These are phyloP conservation scores for Aspergillus neotritici DNA, from an alignment of 2,329 filamentous ascomycete genomes.

Conservation along the genomic window DNA sequence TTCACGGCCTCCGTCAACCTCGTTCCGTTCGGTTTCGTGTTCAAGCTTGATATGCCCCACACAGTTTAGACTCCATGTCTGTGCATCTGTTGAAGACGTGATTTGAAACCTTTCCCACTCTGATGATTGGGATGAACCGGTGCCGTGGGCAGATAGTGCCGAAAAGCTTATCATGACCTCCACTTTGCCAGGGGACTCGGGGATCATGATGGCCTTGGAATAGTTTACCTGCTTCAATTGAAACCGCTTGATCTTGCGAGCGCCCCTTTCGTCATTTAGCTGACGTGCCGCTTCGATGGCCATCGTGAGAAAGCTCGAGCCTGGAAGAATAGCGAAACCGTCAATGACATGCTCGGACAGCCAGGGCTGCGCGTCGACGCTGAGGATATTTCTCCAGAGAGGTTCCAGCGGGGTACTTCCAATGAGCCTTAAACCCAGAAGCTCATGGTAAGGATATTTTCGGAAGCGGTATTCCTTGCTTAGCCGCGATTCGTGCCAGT, in stretches of 20 bases:
- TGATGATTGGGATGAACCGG: too few species aligned
- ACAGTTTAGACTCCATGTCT: conserved; percentile 1
- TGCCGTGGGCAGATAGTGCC: neutral
- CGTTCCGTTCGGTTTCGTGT: neutral
- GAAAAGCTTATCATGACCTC: neutral
- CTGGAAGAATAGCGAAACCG: neutral
- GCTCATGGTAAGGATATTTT: too few species aligned
- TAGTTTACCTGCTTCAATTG: neutral
- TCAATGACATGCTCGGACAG: conserved; percentile 2
- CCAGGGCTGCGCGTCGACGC: conserved; percentile 1
- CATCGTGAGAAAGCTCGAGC: neutral
- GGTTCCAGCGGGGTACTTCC: neutral
- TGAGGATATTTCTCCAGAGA: conserved; percentile 1
- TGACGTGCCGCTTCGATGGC: neutral
- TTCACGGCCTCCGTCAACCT: too few species aligned
- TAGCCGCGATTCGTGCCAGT: too few species aligned
- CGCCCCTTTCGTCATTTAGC: neutral
- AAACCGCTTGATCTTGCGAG: too few species aligned
- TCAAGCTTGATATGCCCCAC: neutral
- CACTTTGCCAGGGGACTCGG: neutral
- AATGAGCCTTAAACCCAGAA: neutral
- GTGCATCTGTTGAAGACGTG: neutral
- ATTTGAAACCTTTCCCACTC: conserved; percentile 1
- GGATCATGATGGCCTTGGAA: conserved; percentile 1
- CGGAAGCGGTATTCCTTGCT: too few species aligned